Conservation (phyloP, 371 early-diverging fungal genomes). For the Entomophthora muscae region DNA sequence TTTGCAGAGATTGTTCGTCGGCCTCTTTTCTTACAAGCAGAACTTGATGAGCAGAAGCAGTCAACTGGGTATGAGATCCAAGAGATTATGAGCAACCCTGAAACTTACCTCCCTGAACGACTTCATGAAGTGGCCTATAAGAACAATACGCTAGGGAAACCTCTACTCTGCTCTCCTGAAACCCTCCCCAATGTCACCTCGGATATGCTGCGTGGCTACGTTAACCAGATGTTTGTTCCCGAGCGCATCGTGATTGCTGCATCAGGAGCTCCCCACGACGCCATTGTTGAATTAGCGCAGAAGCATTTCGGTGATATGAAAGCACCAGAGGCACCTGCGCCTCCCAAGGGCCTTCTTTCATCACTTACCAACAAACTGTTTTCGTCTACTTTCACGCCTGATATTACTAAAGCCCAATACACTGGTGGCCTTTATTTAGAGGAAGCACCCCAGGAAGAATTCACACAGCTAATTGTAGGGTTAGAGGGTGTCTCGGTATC, state of each 20-base stretch:
- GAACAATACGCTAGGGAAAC: slow-evolving; percentile 67
- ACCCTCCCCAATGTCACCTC: slow-evolving; percentile 45
- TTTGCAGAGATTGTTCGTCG: slow-evolving; percentile 63
- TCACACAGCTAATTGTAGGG: slow-evolving; percentile 77
- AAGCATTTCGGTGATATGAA: slow-evolving; percentile 40
- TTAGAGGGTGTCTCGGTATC: slow-evolving; percentile 67
- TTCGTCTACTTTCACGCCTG: slow-evolving; percentile 11
- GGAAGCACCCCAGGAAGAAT: slow-evolving; percentile 30
- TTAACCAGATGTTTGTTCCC: slow-evolving; percentile 64
- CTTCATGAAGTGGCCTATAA: slow-evolving; percentile 71
- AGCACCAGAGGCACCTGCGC: background rate
- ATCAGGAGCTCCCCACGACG: slow-evolving; percentile 70
- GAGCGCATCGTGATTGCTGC: slow-evolving; percentile 83
- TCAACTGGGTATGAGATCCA: slow-evolving; percentile 70
- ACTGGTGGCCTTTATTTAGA: slow-evolving; percentile 64
- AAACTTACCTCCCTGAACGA: slow-evolving; percentile 69
- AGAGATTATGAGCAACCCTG: slow-evolving; percentile 68
- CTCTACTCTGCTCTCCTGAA: slow-evolving; percentile 52
- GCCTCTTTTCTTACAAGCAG: slow-evolving; percentile 47
- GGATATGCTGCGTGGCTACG: slow-evolving; percentile 43
- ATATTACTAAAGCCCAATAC: slow-evolving; percentile 39
- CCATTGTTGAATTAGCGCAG: slow-evolving; percentile 49
- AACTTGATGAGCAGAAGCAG: slow-evolving; percentile 64
- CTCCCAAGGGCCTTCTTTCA: background rate
- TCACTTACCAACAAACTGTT: background rate